Percentiles rank a stretch among this genome's conserved stretches.
phyloP scores from a whole-genome alignment of 2,329 filamentous ascomycete genomes.

The Sporothrix brasiliensis region DNA sequence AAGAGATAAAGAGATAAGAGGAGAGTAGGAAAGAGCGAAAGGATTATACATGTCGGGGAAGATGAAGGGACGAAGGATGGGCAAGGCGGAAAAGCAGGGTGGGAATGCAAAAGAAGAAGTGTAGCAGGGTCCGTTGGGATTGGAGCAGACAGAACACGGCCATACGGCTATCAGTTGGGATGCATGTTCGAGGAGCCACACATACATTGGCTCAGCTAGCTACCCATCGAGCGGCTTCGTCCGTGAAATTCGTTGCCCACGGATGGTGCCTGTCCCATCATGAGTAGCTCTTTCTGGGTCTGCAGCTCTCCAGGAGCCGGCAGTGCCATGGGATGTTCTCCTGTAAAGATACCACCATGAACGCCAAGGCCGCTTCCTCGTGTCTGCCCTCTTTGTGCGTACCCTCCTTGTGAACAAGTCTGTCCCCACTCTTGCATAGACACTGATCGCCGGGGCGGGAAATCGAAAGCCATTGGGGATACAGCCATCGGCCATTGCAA shows the following conservation, averaged over 20 bases:
- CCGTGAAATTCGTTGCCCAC: neutral
- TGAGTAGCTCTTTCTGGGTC: too few relatives aligned
- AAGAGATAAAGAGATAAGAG: neutral
- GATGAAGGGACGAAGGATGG: neutral
- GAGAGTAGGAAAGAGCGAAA: neutral
- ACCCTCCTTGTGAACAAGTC: too few relatives aligned
- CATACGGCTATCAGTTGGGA: neutral
- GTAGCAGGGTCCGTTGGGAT: neutral
- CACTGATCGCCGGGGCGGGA: too few relatives aligned
- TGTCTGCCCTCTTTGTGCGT: too few relatives aligned
- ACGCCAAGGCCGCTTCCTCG: too few relatives aligned
- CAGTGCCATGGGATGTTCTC: neutral
- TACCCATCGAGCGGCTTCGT: neutral
- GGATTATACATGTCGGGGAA: constrained; percentile 27
- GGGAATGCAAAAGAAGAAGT: neutral
- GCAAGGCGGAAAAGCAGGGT: too few relatives aligned
- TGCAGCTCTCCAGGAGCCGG: neutral
- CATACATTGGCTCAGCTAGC: neutral
- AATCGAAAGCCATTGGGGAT: neutral
- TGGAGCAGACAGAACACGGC: neutral
- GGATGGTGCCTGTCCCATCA: neutral
- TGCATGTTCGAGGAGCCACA: neutral
- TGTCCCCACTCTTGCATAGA: neutral
- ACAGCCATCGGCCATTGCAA: neutral
- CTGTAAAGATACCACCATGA: neutral